These are phyloP conservation scores for Flagelloscypha sp. DNA, from an alignment of 768 basidiomycete species.

Conservation along the genomic window DNA sequence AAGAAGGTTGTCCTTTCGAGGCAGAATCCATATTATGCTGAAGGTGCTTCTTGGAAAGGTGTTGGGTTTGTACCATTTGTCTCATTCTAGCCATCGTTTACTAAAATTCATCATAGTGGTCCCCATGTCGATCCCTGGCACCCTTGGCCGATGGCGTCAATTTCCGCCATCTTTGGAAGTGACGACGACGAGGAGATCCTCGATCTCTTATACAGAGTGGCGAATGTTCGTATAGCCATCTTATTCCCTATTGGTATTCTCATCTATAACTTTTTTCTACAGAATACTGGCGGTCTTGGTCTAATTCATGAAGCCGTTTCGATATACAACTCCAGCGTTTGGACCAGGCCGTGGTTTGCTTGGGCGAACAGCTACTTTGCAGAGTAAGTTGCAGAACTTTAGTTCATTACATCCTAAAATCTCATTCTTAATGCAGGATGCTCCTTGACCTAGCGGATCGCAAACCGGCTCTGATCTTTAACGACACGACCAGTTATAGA, in stretches of 20 bases:
- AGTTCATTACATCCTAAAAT: not conserved
- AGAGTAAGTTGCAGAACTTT: conserved; percentile 26
- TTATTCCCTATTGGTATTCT: not conserved
- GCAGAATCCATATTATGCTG: conserved; percentile 63
- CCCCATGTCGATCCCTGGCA: conserved; percentile 68
- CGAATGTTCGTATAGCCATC: conserved; percentile 42
- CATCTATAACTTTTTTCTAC: conserved; percentile 3
- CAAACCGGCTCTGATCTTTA: conserved; percentile 63
- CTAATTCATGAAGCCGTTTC: conserved; percentile 69
- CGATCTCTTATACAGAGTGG: conserved; percentile 52
- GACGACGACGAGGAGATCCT: conserved; percentile 66
- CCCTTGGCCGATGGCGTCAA: conserved; percentile 81
- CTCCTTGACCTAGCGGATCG: conserved; percentile 65
- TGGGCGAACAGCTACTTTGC: conserved; percentile 83
- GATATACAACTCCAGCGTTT: conserved; percentile 47
- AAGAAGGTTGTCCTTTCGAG: conserved; percentile 51
- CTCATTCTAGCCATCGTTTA: not conserved
- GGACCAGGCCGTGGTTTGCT: conserved; percentile 73
- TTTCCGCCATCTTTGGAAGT: conserved; percentile 66
- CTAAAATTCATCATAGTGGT: conserved; percentile 36
- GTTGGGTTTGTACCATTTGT: conserved; percentile 42
- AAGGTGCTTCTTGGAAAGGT: conserved; percentile 56
- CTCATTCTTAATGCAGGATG: conserved; percentile 28
- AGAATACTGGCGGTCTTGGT: conserved; percentile 73
- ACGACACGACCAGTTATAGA: conserved; percentile 44